Evolutionary conservation across 202 grass and related monocot species (phyloP), one percentile per base, ranked within the genome.

Genomic region (Carex arenaria): DNA sequence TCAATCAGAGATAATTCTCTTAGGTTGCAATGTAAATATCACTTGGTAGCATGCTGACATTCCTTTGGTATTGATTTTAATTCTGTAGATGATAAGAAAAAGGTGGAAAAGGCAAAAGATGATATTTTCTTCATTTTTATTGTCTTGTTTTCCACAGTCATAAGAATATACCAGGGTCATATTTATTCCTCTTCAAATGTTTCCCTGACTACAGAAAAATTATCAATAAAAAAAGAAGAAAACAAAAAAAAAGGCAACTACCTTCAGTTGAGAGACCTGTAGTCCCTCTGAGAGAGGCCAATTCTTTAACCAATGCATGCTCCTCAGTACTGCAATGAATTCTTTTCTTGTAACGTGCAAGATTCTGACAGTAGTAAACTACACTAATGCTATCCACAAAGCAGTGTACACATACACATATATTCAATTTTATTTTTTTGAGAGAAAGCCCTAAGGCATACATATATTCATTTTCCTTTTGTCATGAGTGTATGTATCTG

Each of bases 261-360:
- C 28, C 70, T 67, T 70, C 51, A 81, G 89, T 77, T 53, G 86
- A 91, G 82, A 54, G 75, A 86, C 63, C 81, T 54, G 79, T 52
- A 10, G 70, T 77, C 23, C 23, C 81, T 23, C 84, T 98, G 43
- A 94, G 82, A 38, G 87, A 57, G 1, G 86, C 89, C 32, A 98
- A 76, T 70, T 91, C 79, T 89, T 90, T 66, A 84, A 98, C 54
- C 43, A 94, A 64, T 57, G 71, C 67, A n/a, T 62, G 82, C 79
- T 93, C 95, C 10, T 45, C 64, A 38, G 81, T 85, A 86, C 95
- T 98, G 86, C 74, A 61, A 78, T 80, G 22, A 72, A 89, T 10
- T 32, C 4, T 82, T 82, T 26, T 18, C 61, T 63, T 40, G 28
- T 64, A 38, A 65, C 4, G 5, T 36, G 22, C 40, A 65, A 79